Evolutionary conservation across 768 basidiomycete species (phyloP).

Genomic region (Boletus subparvulus): DNA sequence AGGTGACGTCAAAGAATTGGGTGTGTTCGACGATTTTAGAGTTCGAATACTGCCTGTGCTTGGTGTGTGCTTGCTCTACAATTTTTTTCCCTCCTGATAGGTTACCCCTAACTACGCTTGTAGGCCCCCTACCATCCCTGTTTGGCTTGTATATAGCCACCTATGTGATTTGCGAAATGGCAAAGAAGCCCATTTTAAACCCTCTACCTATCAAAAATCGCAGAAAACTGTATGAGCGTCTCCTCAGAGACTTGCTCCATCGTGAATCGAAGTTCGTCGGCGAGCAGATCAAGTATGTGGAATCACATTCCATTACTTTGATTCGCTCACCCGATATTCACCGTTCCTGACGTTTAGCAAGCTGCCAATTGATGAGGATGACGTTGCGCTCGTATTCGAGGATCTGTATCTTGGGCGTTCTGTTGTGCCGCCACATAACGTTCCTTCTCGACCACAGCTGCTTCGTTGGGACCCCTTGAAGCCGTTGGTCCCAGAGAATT

Average conservation of each 20-base stretch:
- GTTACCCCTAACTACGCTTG: neutral
- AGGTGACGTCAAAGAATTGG: slow-evolving; percentile 85
- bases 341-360: slow-evolving; percentile 44
- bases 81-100: neutral
- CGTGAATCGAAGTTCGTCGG: slow-evolving; percentile 72
- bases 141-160: slow-evolving; percentile 91
- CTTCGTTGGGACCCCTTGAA: slow-evolving; percentile 75
- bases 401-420: slow-evolving; percentile 82
- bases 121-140: slow-evolving; percentile 72
- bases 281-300: slow-evolving; percentile 55
- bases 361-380: slow-evolving; percentile 79
- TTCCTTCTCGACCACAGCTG: slow-evolving; percentile 70
- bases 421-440: slow-evolving; percentile 71
- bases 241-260: slow-evolving; percentile 72
- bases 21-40: slow-evolving; percentile 89
- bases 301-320: neutral
- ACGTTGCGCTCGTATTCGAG: slow-evolving; percentile 82
- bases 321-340: neutral
- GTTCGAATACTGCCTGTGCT: slow-evolving; percentile 93
- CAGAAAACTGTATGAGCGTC: slow-evolving; percentile 76
- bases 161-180: slow-evolving; percentile 83
- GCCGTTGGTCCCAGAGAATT: slow-evolving; percentile 74
- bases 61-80: slow-evolving; percentile 44
- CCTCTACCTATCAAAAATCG: slow-evolving; percentile 86
- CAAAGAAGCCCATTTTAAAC: slow-evolving; percentile 78